These are phyloP conservation scores for Annona cherimola DNA, from an alignment of 164 flowering plant species.

Conservation along the genomic window DNA sequence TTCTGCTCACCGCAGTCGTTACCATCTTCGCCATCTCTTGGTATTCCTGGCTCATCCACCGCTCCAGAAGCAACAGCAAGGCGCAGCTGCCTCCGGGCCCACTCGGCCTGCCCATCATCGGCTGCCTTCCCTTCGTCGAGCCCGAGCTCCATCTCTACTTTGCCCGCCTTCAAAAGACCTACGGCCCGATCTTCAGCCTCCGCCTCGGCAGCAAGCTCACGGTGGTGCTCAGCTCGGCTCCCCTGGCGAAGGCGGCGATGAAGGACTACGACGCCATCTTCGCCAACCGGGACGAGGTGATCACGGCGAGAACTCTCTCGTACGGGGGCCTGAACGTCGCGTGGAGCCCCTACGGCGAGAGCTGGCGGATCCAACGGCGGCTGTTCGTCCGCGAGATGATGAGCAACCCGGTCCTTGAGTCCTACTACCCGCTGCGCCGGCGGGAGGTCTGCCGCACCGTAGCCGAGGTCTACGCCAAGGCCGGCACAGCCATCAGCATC, in stretches of 20 bases:
- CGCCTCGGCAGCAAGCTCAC: conserved; percentile 22
- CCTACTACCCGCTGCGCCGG: conserved; percentile 6
- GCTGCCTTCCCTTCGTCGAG: conserved; percentile 20
- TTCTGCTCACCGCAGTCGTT: not conserved
- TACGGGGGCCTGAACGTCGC: conserved; percentile 14
- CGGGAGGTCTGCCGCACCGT: conserved; percentile 12
- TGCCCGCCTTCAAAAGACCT: conserved; percentile 5
- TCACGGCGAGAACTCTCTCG: not conserved
- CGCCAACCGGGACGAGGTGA: conserved; percentile 9
- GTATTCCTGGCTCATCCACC: conserved; percentile 1
- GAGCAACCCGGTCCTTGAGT: conserved; percentile 10
- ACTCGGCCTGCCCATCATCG: conserved; percentile 21
- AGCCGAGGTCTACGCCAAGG: conserved; percentile 6
- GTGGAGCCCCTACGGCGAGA: conserved; percentile 1
- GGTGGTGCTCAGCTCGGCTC: conserved; percentile 20
- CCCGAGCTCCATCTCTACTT: conserved; percentile 23
- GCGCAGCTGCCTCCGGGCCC: conserved; percentile 24
- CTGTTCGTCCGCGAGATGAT: conserved; percentile 10
- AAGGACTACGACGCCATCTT: conserved; percentile 15
- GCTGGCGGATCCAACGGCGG: conserved; percentile 14
- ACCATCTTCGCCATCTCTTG: not conserved
- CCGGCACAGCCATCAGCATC: conserved; percentile 10
- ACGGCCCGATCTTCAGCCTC: conserved; percentile 31
- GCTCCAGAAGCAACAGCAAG: not conserved
- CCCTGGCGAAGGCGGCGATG: conserved; percentile 4